phyloP scores from a whole-genome alignment of 202 grass and related monocot species.

The Setaria italica region DNA sequence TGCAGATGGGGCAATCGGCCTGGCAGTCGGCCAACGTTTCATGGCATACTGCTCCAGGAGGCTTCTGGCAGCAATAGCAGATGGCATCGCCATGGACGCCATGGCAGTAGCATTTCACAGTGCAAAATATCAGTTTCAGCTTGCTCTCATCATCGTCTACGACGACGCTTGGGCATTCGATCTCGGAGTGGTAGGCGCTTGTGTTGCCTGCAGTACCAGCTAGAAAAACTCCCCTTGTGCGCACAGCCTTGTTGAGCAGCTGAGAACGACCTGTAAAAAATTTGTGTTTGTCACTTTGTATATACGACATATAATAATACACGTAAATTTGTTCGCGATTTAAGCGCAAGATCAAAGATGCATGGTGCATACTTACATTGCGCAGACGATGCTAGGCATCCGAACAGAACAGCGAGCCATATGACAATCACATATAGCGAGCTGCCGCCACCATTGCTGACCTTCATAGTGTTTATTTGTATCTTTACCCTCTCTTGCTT shows the following conservation, averaged over 20 bases:
- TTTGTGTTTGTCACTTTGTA: not conserved
- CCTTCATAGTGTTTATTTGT: not conserved
- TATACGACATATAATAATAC: not conserved
- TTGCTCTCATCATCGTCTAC: not conserved
- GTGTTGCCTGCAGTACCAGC: not conserved
- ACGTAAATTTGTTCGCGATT: not conserved
- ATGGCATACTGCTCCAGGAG: not conserved
- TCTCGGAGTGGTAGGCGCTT: not conserved
- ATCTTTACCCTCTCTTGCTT: not conserved
- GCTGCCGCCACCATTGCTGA: not conserved
- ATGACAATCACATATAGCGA: not conserved
- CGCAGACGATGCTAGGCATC: not conserved
- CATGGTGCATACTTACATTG: not conserved
- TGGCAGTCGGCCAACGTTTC: not conserved
- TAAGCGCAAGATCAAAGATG: not conserved
- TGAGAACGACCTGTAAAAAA: not conserved
- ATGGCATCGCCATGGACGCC: not conserved
- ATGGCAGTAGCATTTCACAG: not conserved
- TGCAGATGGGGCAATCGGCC: not conserved
- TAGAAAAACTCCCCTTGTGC: not conserved
- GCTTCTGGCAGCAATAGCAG: constrained; percentile 9
- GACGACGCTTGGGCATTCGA: not conserved
- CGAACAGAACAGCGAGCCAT: not conserved
- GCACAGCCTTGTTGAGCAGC: not conserved
- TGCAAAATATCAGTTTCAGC: not conserved